Conservation (phyloP, 352 stramenopile species). For the Globisporangium ultimum region DNA sequence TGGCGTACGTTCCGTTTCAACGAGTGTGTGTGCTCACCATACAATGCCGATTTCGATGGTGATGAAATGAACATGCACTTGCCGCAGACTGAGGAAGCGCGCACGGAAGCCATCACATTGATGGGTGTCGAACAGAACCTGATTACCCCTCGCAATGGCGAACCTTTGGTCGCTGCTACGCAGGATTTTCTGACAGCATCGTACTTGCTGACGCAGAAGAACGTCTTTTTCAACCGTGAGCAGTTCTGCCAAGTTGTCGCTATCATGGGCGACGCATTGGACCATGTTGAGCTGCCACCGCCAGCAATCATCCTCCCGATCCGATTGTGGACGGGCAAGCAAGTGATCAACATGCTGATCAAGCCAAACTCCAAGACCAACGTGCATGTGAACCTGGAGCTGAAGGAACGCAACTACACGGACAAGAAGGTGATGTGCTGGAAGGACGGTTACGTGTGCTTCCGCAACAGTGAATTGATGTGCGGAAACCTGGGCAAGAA, state of each 20-base stretch:
- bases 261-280: conserved; percentile 94
- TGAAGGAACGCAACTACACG: conserved; percentile 97
- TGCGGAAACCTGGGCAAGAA: conserved; percentile 99
- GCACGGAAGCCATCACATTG: conserved; percentile 94
- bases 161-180: conserved; percentile 96
- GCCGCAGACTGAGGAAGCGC: conserved; percentile 98
- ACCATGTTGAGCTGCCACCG: conserved; percentile 91
- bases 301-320: conserved; percentile 73
- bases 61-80: conserved; percentile 99
- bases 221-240: conserved; percentile 98
- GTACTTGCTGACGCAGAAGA: conserved; percentile 98
- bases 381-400: conserved; percentile 78
- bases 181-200: conserved; percentile 99
- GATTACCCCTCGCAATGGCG: conserved; percentile 97
- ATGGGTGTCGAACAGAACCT: conserved; percentile 99
- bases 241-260: conserved; percentile 95
- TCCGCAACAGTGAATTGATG: conserved; percentile 97
- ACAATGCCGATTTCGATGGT: conserved; percentile 99
- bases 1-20: conserved; percentile 99
- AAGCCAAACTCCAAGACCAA: conserved; percentile 88
- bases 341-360: conserved; percentile 89
- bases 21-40: conserved; percentile 98
- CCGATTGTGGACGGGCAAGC: conserved; percentile 98
- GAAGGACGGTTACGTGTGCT: conserved; percentile 97
- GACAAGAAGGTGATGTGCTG: conserved; percentile 95